phyloP scores from a whole-genome alignment of 2,329 filamentous ascomycete genomes.

The Colletotrichum sp. region DNA sequence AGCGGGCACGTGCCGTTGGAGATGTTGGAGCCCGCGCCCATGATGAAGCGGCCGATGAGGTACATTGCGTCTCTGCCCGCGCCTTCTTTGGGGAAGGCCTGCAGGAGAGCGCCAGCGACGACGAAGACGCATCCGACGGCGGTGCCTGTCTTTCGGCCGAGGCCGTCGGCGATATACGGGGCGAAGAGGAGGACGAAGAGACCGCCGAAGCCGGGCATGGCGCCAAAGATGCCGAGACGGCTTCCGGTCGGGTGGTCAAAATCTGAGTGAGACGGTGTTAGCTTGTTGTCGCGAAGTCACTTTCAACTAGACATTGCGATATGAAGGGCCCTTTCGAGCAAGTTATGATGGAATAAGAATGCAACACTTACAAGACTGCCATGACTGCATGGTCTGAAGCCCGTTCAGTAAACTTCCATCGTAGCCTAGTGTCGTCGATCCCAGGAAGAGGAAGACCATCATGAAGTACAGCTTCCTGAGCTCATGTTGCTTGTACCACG shows the following conservation, averaged over 20 bases:
- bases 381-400: slow-evolving; percentile 47
- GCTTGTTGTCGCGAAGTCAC: background rate
- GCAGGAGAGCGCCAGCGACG: slow-evolving; percentile 49
- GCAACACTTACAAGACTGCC: slow-evolving; percentile 39
- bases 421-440: slow-evolving; percentile 40
- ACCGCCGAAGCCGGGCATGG: slow-evolving; percentile 53
- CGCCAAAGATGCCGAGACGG: slow-evolving; percentile 46
- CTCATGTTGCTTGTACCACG: slow-evolving; percentile 34
- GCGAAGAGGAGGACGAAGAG: slow-evolving; percentile 52
- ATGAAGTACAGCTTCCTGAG: slow-evolving; percentile 34
- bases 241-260: slow-evolving; percentile 40
- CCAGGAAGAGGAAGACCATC: slow-evolving; percentile 36
- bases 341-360: rapidly evolving
- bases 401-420: slow-evolving; percentile 52
- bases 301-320: background rate
- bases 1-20: slow-evolving; percentile 51
- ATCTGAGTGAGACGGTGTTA: background rate
- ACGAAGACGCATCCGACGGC: slow-evolving; percentile 52
- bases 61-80: slow-evolving; percentile 34
- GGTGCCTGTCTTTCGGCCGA: slow-evolving; percentile 50
- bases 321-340: rapidly evolving
- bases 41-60: slow-evolving; percentile 56
- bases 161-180: slow-evolving; percentile 46
- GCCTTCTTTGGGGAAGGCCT: slow-evolving; percentile 41
- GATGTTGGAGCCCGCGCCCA: slow-evolving; percentile 56